Base-by-base conservation (phyloP, 2,329 filamentous ascomycete genomes). In the Alternaria panax region DNA sequence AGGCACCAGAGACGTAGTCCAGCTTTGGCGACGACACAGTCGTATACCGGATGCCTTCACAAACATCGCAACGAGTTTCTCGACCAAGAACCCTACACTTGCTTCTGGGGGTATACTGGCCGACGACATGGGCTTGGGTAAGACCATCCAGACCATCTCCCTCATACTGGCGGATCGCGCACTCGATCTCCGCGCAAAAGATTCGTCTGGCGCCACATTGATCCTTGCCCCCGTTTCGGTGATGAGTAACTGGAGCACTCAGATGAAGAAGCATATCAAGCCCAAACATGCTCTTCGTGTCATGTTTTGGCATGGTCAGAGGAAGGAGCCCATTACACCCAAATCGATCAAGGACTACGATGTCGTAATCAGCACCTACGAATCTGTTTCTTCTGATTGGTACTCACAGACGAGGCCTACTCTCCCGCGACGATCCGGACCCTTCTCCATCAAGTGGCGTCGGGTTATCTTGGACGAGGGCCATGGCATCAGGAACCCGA, bases 71-170 rank as follows among this genome's bases (percentile, higher is more conserved):
- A 94, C 88, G 0, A 88, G 88, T 52, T 93, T 88, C 73, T 85
- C 87, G 1, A 64, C 77, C 9, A 87, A 85, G 8, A 77, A 84
- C 1, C 92, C 92, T 0, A 76, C 80, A 1, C 83, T 96, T 22
- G 87, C 91, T 7, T 91, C 88, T 50, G 93, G 93, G 18, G 93
- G 93, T 30, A 93, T 97, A 50, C 83, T 97, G 8, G 92, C 92
- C 2, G 93, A 97, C 75, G 93, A 97, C 70, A 97, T 97, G 93
- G 93, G 93, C 4, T 80, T 97, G 5, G 93, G 93, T 24, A 96
- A 96, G 80, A 97, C 93, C 0, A 83, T 97, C 8, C 91, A 96
- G 74, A 85, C 93, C 47, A 94, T 97, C 67, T 91, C 91, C 53
- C 80, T 96, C 34, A 89, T 97, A 55, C 79, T 93, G 64, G 81